Conservation (phyloP, 345 rosid genomes). For the Corchorus capsularis region DNA sequence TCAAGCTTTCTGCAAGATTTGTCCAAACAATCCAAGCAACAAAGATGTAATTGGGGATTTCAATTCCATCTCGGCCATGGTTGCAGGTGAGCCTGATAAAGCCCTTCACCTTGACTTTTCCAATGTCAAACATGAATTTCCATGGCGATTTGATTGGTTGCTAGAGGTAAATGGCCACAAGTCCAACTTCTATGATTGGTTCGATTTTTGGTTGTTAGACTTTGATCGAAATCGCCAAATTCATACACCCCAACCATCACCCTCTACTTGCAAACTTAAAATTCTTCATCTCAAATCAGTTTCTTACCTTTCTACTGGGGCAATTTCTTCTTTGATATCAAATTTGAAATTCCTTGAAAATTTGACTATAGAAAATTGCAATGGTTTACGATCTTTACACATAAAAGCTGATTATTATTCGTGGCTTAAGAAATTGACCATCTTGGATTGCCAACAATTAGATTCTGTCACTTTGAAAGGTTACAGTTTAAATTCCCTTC, state of each 20-base stretch:
- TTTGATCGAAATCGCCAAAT: neutral
- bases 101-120: slow-evolving; percentile 7
- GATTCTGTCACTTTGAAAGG: neutral
- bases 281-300: neutral
- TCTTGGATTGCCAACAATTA: slow-evolving; percentile 13
- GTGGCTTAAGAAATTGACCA: neutral
- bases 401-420: neutral
- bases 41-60: neutral
- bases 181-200: neutral
- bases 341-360: neutral
- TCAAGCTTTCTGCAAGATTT: neutral
- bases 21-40: neutral
- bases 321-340: neutral
- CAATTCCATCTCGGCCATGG: neutral
- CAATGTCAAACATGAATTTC: neutral
- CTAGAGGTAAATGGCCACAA: neutral
- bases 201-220: neutral
- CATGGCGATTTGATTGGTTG: neutral
- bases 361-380: slow-evolving; percentile 11
- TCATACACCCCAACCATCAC: neutral
- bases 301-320: neutral
- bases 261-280: neutral
- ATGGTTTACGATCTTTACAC: neutral
- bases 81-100: neutral
- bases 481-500: neutral